Evolutionary conservation across 306 rosid species (phyloP).

Genomic region (Lithocarpus polystachyus): DNA sequence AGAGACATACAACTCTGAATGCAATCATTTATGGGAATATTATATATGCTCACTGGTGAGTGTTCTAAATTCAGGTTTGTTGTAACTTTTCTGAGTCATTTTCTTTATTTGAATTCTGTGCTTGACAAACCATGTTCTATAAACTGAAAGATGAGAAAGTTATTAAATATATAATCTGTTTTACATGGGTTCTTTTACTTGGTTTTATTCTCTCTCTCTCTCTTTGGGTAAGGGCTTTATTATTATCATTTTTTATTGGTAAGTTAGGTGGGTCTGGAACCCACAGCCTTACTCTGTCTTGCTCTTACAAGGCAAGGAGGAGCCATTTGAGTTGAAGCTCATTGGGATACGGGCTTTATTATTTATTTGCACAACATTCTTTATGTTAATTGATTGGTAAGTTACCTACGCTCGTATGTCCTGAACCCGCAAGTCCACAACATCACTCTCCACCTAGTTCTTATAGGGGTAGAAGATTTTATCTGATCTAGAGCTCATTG

Average conservation of each 20-base stretch:
- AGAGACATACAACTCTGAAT: constrained; percentile 63
- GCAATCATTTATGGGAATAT: constrained; percentile 86
- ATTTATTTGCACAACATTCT: background rate
- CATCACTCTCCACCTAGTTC: background rate
- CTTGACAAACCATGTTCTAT: background rate
- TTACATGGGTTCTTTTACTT: background rate
- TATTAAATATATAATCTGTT: background rate
- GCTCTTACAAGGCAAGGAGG: background rate
- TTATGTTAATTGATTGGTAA: background rate
- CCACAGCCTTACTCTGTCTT: background rate
- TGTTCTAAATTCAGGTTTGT: constrained; percentile 13
- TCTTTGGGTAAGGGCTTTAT: background rate
- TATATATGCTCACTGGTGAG: constrained; percentile 91
- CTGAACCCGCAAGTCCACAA: background rate
- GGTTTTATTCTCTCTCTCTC: background rate
- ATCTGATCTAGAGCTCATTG: background rate
- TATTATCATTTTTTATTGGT: background rate
- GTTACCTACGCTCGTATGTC: background rate
- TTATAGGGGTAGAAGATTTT: background rate
- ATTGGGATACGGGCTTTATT: background rate
- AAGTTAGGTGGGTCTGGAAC: background rate
- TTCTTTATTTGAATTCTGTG: background rate
- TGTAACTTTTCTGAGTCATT: constrained; percentile 6
- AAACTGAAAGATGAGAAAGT: background rate
- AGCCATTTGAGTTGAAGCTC: background rate